Evolutionary conservation across 805 yeast species (phyloP), one percentile per base, ranked within the genome.

Genomic region (Pichia heedii): DNA sequence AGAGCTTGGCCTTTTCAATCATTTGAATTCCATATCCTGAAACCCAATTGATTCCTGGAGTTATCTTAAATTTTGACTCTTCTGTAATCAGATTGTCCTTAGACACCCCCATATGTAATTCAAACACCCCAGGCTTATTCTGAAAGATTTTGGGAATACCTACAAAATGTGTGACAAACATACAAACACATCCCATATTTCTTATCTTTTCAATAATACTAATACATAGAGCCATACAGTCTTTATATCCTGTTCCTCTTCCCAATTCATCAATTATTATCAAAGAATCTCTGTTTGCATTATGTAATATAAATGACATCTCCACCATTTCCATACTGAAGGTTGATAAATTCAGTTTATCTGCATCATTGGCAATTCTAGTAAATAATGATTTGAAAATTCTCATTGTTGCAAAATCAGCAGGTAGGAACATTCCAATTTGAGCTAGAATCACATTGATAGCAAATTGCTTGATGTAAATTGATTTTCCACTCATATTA

Each of bases 401-500:
- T 3, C 68, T 74, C 22, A 73, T 42, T 5, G 50, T 54, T 0
- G 73, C 78, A 48, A 54, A 58, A 5, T 62, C 62, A 10, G 77
- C 75, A 0, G 76, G 76, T 0, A 72, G 41, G 29, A 64, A 73
- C 10, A 74, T 69, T 0, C 84, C 84, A 24, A 77, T 69, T 52
- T 79, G 84, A 0, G 77, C 73, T 69, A 79, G 63, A 7, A 77
- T 66, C 2, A 64, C 62, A 10, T 74, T 49, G 7, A 75, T 50
- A 1, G 77, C 76, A 8, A 74, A 63, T 49, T 76, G 79, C 40
- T 70, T 69, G 34, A 78, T 66, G 46, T 73, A 74, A 5, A 77
- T 71, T 0, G 82, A 76, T 51, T 77, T 78, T 2, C 83, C 84
- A 39, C 81, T 77, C 79, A 75, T 74, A 48, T 77, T 77, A 3